These are phyloP conservation scores for Saussurea involucrata DNA, from an alignment of 129 eudicot genomes.

Conservation along the genomic window DNA sequence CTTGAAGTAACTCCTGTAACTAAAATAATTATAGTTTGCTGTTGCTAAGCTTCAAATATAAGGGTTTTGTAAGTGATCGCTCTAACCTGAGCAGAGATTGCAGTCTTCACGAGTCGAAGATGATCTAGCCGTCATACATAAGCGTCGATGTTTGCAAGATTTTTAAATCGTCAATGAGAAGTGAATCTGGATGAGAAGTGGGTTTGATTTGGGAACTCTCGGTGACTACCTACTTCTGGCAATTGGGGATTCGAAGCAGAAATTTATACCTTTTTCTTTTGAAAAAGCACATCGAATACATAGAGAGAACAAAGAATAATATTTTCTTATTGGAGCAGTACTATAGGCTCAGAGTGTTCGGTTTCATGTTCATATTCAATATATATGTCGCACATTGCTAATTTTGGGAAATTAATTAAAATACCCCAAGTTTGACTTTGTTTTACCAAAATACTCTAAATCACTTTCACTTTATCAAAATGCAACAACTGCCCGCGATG, in stretches of 20 bases:
- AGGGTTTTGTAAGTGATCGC: background rate
- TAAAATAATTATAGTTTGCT: background rate
- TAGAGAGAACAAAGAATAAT: too few relatives aligned
- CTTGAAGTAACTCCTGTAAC: background rate
- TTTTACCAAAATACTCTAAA: too few relatives aligned
- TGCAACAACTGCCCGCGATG: too few relatives aligned
- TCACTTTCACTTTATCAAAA: too few relatives aligned
- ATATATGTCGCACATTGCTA: too few relatives aligned
- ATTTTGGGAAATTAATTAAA: too few relatives aligned
- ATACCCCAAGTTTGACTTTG: too few relatives aligned
- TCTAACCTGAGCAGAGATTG: conserved; percentile 18
- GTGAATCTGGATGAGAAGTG: background rate
- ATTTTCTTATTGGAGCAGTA: too few relatives aligned
- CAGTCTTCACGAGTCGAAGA: background rate
- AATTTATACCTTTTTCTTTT: background rate
- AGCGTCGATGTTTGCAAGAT: background rate
- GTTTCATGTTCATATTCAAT: too few relatives aligned
- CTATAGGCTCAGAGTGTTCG: too few relatives aligned
- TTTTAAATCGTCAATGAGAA: background rate
- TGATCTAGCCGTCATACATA: conserved; percentile 8
- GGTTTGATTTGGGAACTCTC: background rate
- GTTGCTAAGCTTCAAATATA: background rate
- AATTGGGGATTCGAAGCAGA: background rate
- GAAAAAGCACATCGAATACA: too few relatives aligned
- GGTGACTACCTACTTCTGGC: background rate